These are phyloP conservation scores for Diplodia seriata DNA, from an alignment of 2,329 filamentous ascomycete species.

Conservation along the genomic window DNA sequence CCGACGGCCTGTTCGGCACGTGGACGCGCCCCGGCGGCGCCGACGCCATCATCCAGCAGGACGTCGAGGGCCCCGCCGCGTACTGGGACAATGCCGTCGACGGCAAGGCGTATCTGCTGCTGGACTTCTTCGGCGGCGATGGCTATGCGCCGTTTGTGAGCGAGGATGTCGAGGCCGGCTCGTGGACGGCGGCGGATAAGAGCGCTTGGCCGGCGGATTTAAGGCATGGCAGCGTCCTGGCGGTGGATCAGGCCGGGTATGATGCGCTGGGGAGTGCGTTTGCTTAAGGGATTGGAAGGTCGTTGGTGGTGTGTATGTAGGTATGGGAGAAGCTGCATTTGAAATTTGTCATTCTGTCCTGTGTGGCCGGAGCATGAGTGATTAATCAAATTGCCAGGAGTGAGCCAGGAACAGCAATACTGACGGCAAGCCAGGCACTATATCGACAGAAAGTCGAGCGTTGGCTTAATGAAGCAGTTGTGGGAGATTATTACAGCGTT, in stretches of 20 bases:
- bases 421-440: no score
- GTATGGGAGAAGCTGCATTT: background rate
- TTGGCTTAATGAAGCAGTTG: no score
- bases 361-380: no score
- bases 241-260: conserved; percentile 54
- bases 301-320: background rate
- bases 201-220: conserved; percentile 57
- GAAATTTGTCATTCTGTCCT: no score
- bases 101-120: conserved; percentile 53
- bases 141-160: conserved; percentile 61
- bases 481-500: no score
- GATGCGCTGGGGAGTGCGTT: conserved; percentile 48
- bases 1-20: conserved; percentile 58
- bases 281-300: background rate
- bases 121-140: conserved; percentile 53
- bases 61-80: conserved; percentile 44
- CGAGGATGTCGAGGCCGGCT: conserved; percentile 53
- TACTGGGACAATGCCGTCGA: conserved; percentile 45
- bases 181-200: conserved; percentile 51
- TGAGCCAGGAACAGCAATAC: no score
- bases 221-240: conserved; percentile 51
- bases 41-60: conserved; percentile 49
- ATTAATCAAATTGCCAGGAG: no score
- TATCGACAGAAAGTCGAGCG: no score
- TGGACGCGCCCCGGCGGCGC: conserved; percentile 59